Evolutionary conservation across 2,329 filamentous ascomycete species (phyloP), one percentile per base, ranked within the genome.

Genomic region (Mollisia scopiformis): DNA sequence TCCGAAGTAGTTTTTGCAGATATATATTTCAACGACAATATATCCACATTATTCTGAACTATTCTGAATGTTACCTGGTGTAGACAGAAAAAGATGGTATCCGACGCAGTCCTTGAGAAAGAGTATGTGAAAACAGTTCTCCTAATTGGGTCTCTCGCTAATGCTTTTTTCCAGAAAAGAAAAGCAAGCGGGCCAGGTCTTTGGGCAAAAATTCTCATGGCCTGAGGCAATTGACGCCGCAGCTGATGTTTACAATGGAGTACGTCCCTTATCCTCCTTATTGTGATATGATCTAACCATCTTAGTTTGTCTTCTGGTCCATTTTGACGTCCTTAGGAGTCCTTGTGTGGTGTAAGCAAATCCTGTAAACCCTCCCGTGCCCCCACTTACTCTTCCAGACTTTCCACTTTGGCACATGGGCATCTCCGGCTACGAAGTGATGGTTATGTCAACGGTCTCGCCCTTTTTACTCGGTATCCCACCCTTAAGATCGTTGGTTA

Each of bases 331-430:
- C 92, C 62, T 82, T 99, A 55, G 93, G 92, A 27, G 82, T 99
- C 47, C 82, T 91, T 43, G 90, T 99, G 47, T 99, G 95, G 95
- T 99, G 89, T 92, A 86, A 84, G 89, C 85, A 25, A 41, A 21
- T 11, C 14, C 21, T 30, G 4, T 1, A 46, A 23, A 13, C 14
- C n/a, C 5, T n/a, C 16, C 19, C 25, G 14, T 52, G 28, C 37
- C 33, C n/a, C 28, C 30, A 62, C 58, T 68, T 56, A 69, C 47
- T 46, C 43, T 16, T 35, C n/a, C 64, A 92, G 90, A 96, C 76
- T 99, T 99, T 75, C 95, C 95, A 14, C 85, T 99, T 11, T 99
- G 95, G 95, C 88, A 97, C 75, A 99, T 99, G 95, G 95, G 95
- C 28, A 96, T 99, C 62, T 98, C 94, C 3, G 95, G 95, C 64